These are phyloP conservation scores for Fusarium tjaetaba DNA, from an alignment of 2,329 filamentous ascomycete species.

Conservation along the genomic window DNA sequence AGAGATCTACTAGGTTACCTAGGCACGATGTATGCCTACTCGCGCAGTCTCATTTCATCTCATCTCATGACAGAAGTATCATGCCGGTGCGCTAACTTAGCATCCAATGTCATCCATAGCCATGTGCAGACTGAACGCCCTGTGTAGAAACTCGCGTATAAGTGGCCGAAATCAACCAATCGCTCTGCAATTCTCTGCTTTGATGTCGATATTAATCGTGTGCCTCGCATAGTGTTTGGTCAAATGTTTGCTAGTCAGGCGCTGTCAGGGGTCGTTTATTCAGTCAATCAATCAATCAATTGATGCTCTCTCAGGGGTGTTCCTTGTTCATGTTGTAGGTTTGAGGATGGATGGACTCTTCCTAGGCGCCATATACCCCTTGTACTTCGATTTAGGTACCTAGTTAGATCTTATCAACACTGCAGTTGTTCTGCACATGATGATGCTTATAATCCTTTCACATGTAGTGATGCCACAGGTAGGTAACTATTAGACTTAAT, in stretches of 20 bases:
- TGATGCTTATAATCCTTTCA: not conserved
- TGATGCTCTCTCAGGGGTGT: conserved; percentile 1
- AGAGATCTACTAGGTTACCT: conserved; percentile 7
- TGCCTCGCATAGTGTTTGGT: conserved; percentile 19
- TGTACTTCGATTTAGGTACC: conserved; percentile 32
- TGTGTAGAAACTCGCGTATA: conserved; percentile 9
- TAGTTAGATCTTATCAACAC: conserved; percentile 37
- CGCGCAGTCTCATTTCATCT: not conserved
- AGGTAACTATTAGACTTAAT: not conserved
- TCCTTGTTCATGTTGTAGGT: conserved; percentile 15
- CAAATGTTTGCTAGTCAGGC: conserved; percentile 42
- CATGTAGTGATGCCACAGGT: not conserved
- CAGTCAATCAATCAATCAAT: conserved; percentile 3
- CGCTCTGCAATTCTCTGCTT: conserved; percentile 17
- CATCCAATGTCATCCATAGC: conserved; percentile 5
- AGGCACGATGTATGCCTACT: not conserved
- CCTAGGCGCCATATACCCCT: conserved; percentile 32
- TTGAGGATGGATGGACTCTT: not conserved
- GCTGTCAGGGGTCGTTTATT: conserved; percentile 22
- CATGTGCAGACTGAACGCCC: conserved; percentile 17
- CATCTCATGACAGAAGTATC: conserved; percentile 35
- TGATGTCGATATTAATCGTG: conserved; percentile 1
- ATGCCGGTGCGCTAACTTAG: conserved; percentile 15
- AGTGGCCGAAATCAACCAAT: conserved; percentile 33
- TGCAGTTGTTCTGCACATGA: conserved; percentile 17